These are phyloP conservation scores for Hericium rajendrae DNA, from an alignment of 768 basidiomycete species.

Conservation along the genomic window DNA sequence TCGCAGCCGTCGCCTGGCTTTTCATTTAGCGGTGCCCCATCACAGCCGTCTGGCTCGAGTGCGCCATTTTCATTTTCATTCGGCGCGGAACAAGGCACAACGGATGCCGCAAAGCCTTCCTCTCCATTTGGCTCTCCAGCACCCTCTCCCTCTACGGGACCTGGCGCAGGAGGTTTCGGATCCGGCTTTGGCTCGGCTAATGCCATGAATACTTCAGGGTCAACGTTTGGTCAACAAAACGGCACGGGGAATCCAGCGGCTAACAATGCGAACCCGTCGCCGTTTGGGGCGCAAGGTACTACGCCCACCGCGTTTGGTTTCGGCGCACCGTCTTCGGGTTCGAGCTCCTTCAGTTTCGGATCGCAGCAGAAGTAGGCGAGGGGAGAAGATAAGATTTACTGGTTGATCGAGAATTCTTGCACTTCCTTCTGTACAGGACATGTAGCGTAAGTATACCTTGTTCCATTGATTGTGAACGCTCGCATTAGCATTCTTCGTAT, in stretches of 20 bases:
- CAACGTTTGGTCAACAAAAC: background rate
- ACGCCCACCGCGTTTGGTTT: background rate
- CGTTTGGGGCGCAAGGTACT: background rate
- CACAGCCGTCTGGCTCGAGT: background rate
- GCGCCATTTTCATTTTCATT: background rate
- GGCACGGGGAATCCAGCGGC: background rate
- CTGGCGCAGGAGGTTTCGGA: background rate
- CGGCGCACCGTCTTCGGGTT: background rate
- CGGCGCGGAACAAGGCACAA: background rate
- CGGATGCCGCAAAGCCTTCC: background rate
- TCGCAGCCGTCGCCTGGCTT: no score
- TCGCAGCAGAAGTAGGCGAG: background rate
- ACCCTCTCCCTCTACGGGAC: background rate
- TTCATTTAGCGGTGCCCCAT: no score
- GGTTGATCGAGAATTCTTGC: no score
- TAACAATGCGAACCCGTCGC: background rate
- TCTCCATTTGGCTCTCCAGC: background rate
- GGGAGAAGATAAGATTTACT: no score
- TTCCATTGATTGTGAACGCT: no score
- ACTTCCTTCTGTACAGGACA: no score
- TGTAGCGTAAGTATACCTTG: no score
- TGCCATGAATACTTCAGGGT: background rate
- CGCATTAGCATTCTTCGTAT: no score
- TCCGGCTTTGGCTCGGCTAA: background rate
- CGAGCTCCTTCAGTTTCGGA: conserved; percentile 1